A percentile compares a stretch with the other conserved stretches of the same genome.
Evolutionary conservation across 2,329 filamentous ascomycete genomes (phyloP).

Genomic region (Aspergillus arachidicola): DNA sequence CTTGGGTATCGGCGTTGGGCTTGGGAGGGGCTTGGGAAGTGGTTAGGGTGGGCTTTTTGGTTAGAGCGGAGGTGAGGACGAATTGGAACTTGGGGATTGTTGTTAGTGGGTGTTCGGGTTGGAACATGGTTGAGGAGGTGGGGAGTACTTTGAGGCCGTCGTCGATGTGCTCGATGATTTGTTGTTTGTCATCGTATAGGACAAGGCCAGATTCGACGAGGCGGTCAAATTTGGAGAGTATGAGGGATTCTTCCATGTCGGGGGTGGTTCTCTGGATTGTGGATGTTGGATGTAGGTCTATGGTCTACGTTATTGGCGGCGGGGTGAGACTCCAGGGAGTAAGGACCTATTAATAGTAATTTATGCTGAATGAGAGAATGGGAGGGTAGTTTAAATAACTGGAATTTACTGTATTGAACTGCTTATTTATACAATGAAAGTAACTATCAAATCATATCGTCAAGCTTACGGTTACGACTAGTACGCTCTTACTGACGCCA

Average conservation of each 20-base stretch:
- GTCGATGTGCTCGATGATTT: constrained; percentile 1
- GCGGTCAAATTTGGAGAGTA: not conserved
- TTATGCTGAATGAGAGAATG: too few species aligned
- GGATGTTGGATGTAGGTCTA: not conserved
- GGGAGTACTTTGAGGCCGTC: not conserved
- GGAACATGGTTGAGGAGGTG: not conserved
- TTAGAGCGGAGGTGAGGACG: not conserved
- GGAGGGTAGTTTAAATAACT: too few species aligned
- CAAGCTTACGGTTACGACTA: too few species aligned
- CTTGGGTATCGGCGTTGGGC: not conserved
- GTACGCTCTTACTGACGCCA: not conserved
- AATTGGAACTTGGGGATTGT: not conserved
- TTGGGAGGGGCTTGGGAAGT: not conserved
- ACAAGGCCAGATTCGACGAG: not conserved
- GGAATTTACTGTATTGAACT: too few species aligned
- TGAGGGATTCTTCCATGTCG: not conserved
- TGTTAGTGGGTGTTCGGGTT: not conserved
- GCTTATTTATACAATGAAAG: too few species aligned
- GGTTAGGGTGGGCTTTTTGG: not conserved
- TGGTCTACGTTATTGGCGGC: not conserved
- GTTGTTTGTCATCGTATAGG: not conserved
- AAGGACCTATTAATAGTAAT: not conserved
- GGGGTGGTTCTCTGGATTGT: not conserved
- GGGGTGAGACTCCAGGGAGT: not conserved
- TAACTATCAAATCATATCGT: too few species aligned